Base-by-base conservation (phyloP, 2,329 filamentous ascomycete species). In the Cladosporium sp. region DNA sequence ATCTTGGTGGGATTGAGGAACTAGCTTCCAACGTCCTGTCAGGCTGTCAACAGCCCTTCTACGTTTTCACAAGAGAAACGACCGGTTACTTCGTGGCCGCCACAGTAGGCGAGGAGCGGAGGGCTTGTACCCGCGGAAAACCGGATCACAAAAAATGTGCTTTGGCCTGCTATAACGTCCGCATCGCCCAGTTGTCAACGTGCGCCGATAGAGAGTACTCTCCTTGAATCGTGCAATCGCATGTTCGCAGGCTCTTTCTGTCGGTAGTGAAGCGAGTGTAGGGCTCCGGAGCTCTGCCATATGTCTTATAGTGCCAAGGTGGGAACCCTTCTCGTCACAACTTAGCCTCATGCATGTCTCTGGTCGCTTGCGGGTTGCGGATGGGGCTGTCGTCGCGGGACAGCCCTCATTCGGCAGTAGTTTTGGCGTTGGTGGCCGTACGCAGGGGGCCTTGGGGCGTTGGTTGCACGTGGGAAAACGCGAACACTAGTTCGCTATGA, bases 271-370 rank as follows among this genome's bases (percentile, higher is more conserved):
- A 41, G 55, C 55, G 21, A 58, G 34, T 58, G 32, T 41, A 58
- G 30, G 55, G 34, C 55, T 58, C 24, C 34, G 32, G 34, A 34
- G 18, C 52, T 55, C 26, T 55, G 52, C 52, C 52, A 55, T 55
- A 55, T 55, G 52, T 55, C 28, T 32, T 32, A 32, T 55, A n/a
- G 28, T 55, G 52, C 52, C 52, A 55, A 55, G 52, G 21, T 32
- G 28, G 52, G 52, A 54, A 30, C 52, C 15, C 49, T 52, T 21
- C 52, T 55, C 52, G 52, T 34, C 52, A 55, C 52, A 55, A 34
- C 52, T 34, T 55, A 41, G 55, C 34, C 21, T 32, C 32, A 58
- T 58, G 55, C 55, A 58, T 58, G 55, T 58, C 55, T 58, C 55
- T 58, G 55, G 34, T 58, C 55, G 55, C 34, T 58, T 58, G 34